phyloP scores from a whole-genome alignment of 2,329 filamentous ascomycete genomes.

The Xylaria polymorpha region DNA sequence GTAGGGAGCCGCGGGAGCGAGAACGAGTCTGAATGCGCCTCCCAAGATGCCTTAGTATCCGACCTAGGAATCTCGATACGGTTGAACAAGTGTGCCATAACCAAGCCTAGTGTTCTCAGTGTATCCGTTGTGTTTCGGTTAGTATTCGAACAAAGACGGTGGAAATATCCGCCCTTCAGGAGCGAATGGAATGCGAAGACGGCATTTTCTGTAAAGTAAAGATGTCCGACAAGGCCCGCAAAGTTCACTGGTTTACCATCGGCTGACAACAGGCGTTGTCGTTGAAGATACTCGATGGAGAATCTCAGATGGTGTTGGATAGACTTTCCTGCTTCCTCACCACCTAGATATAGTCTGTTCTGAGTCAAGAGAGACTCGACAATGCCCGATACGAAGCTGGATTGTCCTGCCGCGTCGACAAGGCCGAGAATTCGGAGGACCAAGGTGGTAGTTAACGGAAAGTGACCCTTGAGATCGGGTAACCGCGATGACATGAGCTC shows the following conservation, averaged over 20 bases:
- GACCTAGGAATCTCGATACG: constrained; percentile 56
- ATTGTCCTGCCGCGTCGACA: constrained; percentile 72
- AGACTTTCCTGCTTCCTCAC: constrained; percentile 73
- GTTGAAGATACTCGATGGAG: constrained; percentile 81
- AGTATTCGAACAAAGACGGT: constrained; percentile 31
- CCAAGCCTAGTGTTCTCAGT: constrained; percentile 68
- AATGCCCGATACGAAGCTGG: constrained; percentile 69
- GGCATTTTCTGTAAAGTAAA: constrained; percentile 81
- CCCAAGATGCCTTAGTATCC: constrained; percentile 51
- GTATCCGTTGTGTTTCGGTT: not conserved
- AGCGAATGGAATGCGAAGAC: constrained; percentile 82
- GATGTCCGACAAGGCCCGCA: constrained; percentile 74
- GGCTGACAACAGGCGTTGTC: constrained; percentile 72
- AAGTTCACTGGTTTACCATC: constrained; percentile 77
- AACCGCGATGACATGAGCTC: constrained; percentile 78
- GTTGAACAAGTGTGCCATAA: constrained; percentile 77
- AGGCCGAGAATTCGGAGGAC: constrained; percentile 76
- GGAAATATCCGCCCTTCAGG: constrained; percentile 61
- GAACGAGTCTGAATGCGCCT: constrained; percentile 70
- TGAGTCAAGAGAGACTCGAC: constrained; percentile 77
- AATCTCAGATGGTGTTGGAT: constrained; percentile 82
- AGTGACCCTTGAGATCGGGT: constrained; percentile 80
- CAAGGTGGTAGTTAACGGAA: constrained; percentile 79
- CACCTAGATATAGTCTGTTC: constrained; percentile 76
- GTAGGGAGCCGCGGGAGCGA: constrained; percentile 72